A percentile compares a stretch with the other conserved stretches of the same genome.
Conservation (phyloP, 1,284 basidiomycete genomes). For the Trichosporon sp. region DNA sequence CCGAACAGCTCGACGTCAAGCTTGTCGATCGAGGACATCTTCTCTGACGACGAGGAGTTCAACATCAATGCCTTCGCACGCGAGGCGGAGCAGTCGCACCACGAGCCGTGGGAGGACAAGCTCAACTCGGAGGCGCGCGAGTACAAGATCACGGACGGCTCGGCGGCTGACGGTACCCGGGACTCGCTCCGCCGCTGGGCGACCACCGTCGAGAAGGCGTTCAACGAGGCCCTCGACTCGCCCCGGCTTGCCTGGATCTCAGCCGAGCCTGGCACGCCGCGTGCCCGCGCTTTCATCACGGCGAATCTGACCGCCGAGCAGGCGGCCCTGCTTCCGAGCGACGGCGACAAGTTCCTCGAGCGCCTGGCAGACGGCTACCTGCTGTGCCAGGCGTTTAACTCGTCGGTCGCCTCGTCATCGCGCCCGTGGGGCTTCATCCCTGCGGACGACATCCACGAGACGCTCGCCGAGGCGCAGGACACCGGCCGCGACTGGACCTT, state of each 20-base stretch:
- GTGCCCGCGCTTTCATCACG: slow-evolving; percentile 36
- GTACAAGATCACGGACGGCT: slow-evolving; percentile 18
- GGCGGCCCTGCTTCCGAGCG: slow-evolving; percentile 26
- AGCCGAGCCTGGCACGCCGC: slow-evolving; percentile 23
- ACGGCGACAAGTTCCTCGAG: not conserved
- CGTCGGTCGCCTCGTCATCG: slow-evolving; percentile 26
- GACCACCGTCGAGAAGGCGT: slow-evolving; percentile 35
- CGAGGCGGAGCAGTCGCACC: slow-evolving; percentile 21
- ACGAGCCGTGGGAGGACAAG: slow-evolving; percentile 46
- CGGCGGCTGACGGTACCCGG: not conserved
- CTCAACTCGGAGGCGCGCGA: slow-evolving; percentile 31
- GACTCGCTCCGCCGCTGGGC: slow-evolving; percentile 28
- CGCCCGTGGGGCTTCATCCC: slow-evolving; percentile 47
- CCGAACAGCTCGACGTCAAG: slow-evolving; percentile 3
- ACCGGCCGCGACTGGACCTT: slow-evolving; percentile 46
- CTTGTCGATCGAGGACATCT: slow-evolving; percentile 12
- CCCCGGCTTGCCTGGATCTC: slow-evolving; percentile 26
- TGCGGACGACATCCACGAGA: slow-evolving; percentile 46
- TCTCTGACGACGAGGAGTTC: slow-evolving; percentile 42
- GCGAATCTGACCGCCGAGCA: slow-evolving; percentile 34
- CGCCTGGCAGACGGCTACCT: slow-evolving; percentile 44
- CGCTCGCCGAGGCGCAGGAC: slow-evolving; percentile 21
- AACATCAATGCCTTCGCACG: slow-evolving; percentile 38
- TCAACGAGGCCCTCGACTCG: slow-evolving; percentile 18
- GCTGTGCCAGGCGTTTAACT: slow-evolving; percentile 43